These are phyloP conservation scores for Endocarpon pusillum DNA, from an alignment of 495 filamentous ascomycete species.

Conservation along the genomic window DNA sequence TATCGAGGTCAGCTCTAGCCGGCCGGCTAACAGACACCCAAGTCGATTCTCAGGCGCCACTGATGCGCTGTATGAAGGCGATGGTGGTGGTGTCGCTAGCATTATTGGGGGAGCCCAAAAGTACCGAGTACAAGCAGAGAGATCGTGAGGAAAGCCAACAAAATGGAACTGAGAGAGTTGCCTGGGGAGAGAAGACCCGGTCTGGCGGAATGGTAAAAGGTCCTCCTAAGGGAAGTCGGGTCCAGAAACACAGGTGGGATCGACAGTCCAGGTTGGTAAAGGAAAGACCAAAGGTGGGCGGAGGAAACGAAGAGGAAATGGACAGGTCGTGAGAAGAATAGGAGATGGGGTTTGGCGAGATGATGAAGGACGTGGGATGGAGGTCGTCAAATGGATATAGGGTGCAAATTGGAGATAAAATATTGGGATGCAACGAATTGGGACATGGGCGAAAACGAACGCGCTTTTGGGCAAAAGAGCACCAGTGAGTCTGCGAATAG, in stretches of 20 bases:
- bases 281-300: slow-evolving; percentile 1
- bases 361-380: no score
- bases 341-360: no score
- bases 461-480: no score
- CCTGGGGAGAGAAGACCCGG: background rate
- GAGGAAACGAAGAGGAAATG: no score
- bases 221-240: no score
- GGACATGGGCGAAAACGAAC: no score
- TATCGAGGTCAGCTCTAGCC: slow-evolving; percentile 67
- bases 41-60: slow-evolving; percentile 67
- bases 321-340: no score
- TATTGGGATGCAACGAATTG: no score
- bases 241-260: background rate
- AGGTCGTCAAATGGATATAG: no score
- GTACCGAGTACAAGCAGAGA: background rate
- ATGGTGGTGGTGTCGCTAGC: slow-evolving; percentile 45
- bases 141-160: background rate
- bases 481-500: no score
- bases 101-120: slow-evolving; percentile 15
- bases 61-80: slow-evolving; percentile 33
- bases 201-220: no score
- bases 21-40: slow-evolving; percentile 66
- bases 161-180: background rate
- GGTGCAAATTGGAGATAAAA: no score
- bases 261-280: background rate